Evolutionary conservation across 2,329 filamentous ascomycete species (phyloP), one percentile per base, ranked within the genome.

Genomic region (Magnaporthales sp.): DNA sequence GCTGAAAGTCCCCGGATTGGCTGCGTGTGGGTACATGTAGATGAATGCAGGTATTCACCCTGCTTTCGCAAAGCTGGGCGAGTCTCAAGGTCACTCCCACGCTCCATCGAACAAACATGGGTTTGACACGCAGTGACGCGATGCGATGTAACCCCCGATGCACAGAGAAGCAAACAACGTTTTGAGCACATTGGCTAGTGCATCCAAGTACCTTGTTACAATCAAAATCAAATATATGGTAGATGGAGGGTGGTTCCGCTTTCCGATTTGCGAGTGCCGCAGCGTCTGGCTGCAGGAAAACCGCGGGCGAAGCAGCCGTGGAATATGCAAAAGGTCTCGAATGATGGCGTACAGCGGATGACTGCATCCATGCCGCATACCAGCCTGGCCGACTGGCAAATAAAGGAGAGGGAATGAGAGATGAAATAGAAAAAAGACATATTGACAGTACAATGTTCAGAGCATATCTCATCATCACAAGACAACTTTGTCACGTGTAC

Each of bases 221-320:
- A 51, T 19, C 38, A 19, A n/a, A n/a, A n/a, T n/a, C n/a, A n/a
- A n/a, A n/a, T 19, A 51, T 51, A 60, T 60, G 24, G 56, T 60
- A 24, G 24, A 51, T 64, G 62, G 62, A 64, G 62, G 62, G 62
- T 64, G 19, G 62, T 46, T 64, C 32, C 32, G 62, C 22, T 46
- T 46, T 64, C 62, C 32, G 62, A 64, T 64, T 64, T 46, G 62
- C 61, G 58, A 30, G 58, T 27, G 24, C 11, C 27, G 58, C 61
- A 31, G 29, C 61, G 61, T n/a, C 56, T 29, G 19, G 31, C 19
- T 31, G 31, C 61, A 63, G 61, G 19, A 63, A 63, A 27, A 24
- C 56, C 56, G 15, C 6, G 56, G 26, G 56, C 56, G 38, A 27
- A 60, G 56, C 24, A 60, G 56, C 22, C 56, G 29, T 24, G 22